Percentiles rank a stretch among this genome's conserved stretches.
Conservation (phyloP, 139 green algal species). For the Tetraselmis striata region DNA sequence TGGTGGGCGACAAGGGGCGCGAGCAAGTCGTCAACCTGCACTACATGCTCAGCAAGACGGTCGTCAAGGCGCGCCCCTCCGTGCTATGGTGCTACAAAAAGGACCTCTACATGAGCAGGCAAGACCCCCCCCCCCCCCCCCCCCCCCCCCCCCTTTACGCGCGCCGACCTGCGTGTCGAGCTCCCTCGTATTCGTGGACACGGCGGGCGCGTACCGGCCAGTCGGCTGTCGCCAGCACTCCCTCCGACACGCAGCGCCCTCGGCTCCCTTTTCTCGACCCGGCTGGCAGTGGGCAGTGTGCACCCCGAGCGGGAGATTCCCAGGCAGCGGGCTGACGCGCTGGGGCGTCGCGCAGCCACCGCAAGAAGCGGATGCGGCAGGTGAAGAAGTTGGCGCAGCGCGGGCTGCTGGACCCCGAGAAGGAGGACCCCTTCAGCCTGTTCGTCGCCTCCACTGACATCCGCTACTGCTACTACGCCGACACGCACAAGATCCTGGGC, state of each 20-base stretch:
- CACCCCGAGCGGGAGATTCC: too few relatives aligned
- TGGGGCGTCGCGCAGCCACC: slow-evolving; percentile 76
- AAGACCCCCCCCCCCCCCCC: too few relatives aligned
- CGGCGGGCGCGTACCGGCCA: too few relatives aligned
- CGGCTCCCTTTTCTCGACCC: too few relatives aligned
- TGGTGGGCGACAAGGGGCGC: slow-evolving; percentile 92
- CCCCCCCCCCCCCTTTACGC: not conserved
- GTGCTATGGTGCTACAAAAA: slow-evolving; percentile 99
- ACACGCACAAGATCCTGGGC: slow-evolving; percentile 95
- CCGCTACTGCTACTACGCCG: slow-evolving; percentile 95
- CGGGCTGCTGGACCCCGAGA: slow-evolving; percentile 87
- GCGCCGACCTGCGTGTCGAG: too few relatives aligned
- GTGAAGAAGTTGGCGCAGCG: slow-evolving; percentile 92
- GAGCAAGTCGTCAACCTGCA: slow-evolving; percentile 98
- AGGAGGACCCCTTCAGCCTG: slow-evolving; percentile 95
- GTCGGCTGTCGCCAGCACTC: too few relatives aligned
- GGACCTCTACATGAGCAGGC: slow-evolving; percentile 90
- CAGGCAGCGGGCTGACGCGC: not conserved
- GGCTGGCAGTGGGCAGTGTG: too few relatives aligned
- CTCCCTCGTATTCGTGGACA: too few relatives aligned
- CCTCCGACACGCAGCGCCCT: too few relatives aligned
- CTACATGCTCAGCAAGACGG: slow-evolving; percentile 94
- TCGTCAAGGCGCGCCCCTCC: slow-evolving; percentile 85
- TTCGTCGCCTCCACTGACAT: slow-evolving; percentile 96
- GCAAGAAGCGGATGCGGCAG: slow-evolving; percentile 92